phyloP scores from a whole-genome alignment of 2,329 filamentous ascomycete genomes.

The Tricladium varicosporioides region DNA sequence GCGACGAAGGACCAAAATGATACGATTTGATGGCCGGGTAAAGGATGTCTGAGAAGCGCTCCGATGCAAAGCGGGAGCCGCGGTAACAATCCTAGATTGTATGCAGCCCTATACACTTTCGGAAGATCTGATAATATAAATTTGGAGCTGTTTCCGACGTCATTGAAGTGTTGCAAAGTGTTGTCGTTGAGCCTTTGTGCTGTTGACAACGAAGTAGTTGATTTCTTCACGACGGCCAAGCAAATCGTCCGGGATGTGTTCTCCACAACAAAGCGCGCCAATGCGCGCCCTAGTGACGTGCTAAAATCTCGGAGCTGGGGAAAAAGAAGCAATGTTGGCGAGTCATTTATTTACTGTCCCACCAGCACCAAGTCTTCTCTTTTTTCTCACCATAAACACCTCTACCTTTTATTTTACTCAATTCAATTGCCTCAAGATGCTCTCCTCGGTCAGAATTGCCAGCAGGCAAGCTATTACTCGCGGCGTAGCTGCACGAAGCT shows the following conservation, averaged over 20 bases:
- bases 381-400: not conserved
- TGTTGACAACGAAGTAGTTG: not conserved
- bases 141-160: not conserved
- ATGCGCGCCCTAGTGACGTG: not conserved
- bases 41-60: not conserved
- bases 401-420: not conserved
- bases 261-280: not conserved
- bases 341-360: not conserved
- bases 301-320: not conserved
- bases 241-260: not conserved
- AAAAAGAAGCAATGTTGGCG: not conserved
- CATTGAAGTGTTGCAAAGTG: not conserved
- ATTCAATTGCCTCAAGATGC: conserved; percentile 42
- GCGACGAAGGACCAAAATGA: not conserved
- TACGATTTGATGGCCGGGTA: not conserved
- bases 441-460: conserved; percentile 54
- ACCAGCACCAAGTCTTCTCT: not conserved
- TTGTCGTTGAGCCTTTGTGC: not conserved
- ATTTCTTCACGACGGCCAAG: not conserved
- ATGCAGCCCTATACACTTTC: not conserved
- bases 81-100: not conserved
- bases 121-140: not conserved
- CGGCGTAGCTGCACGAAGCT: conserved; percentile 25
- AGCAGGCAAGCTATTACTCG: conserved; percentile 44
- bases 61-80: not conserved